These are phyloP conservation scores for Akanthomyces dipterigenus DNA, from an alignment of 2,329 filamentous ascomycete genomes.

Conservation along the genomic window DNA sequence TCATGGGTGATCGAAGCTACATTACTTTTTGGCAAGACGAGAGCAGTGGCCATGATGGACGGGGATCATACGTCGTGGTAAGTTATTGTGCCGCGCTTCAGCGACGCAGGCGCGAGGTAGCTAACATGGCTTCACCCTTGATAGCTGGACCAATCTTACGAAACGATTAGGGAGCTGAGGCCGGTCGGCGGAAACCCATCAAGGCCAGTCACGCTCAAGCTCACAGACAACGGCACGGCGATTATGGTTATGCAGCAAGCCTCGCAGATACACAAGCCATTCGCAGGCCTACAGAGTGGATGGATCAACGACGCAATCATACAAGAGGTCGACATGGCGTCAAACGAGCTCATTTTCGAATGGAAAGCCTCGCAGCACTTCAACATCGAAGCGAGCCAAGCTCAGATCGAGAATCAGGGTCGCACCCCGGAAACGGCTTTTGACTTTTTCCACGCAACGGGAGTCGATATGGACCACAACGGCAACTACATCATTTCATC, in stretches of 20 bases:
- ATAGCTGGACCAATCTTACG: conserved; percentile 26
- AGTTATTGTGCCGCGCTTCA: conserved; percentile 1
- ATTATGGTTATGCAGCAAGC: conserved; percentile 33
- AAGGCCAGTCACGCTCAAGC: conserved; percentile 32
- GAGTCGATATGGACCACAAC: conserved; percentile 42
- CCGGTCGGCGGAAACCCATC: conserved; percentile 19
- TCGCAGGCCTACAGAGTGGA: conserved; percentile 18
- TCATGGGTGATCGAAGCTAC: conserved; percentile 12
- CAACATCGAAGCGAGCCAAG: conserved; percentile 14
- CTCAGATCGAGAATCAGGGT: conserved; percentile 17
- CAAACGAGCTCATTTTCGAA: conserved; percentile 41
- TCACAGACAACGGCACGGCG: conserved; percentile 33
- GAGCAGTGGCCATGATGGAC: conserved; percentile 38
- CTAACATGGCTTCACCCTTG: neutral
- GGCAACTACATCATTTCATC: conserved; percentile 48
- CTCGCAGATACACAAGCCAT: conserved; percentile 19
- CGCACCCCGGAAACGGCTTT: conserved; percentile 27
- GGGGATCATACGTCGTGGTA: conserved; percentile 41
- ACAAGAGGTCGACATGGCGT: conserved; percentile 44
- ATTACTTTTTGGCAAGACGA: conserved; percentile 31
- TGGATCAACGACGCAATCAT: conserved; percentile 30
- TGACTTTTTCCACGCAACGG: conserved; percentile 55
- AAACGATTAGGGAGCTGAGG: conserved; percentile 20
- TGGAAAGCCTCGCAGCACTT: conserved; percentile 31
- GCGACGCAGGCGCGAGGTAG: neutral